Evolutionary conservation across 192 early-diverging fungal genomes (phyloP).

Genomic region (Linnemannia hyalina): DNA sequence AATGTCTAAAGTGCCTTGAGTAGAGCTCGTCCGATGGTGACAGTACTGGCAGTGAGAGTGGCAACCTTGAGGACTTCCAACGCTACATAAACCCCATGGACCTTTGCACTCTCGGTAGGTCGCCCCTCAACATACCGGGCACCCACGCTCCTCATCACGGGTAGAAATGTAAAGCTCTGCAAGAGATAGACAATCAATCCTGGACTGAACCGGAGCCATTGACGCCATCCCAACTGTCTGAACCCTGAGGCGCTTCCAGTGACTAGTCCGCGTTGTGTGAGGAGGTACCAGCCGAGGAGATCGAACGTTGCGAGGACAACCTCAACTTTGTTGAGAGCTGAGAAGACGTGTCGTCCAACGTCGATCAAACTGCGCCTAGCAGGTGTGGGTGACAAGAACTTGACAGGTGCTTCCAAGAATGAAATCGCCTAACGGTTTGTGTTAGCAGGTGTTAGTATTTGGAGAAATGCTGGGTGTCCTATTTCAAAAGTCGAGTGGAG

Average conservation of each 20-base stretch:
- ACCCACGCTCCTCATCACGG: constrained; percentile 21
- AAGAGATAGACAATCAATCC: constrained; percentile 32
- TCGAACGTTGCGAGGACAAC: constrained; percentile 46
- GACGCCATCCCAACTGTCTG: not conserved
- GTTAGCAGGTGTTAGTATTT: not conserved
- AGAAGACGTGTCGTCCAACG: constrained; percentile 58
- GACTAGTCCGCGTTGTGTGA: constrained; percentile 27
- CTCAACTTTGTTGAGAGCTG: constrained; percentile 54
- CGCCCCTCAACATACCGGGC: constrained; percentile 29
- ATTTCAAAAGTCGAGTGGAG: not conserved
- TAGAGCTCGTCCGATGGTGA: constrained; percentile 21
- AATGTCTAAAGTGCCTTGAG: not conserved
- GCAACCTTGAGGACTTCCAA: constrained; percentile 35
- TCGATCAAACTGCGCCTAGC: constrained; percentile 35
- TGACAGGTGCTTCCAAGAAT: constrained; percentile 54
- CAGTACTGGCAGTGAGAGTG: constrained; percentile 22
- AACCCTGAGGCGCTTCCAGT: constrained; percentile 1
- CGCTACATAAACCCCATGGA: constrained; percentile 37
- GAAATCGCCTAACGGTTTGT: constrained; percentile 35
- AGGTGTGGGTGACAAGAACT: constrained; percentile 48
- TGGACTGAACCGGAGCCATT: constrained; percentile 24
- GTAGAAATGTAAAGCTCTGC: constrained; percentile 41
- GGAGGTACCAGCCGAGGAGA: constrained; percentile 45
- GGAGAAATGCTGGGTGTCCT: not conserved
- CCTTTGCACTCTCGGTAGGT: constrained; percentile 18